Evolutionary conservation across 768 basidiomycete genomes (phyloP), one percentile per base, ranked within the genome.

Genomic region (Podaxis sp.): DNA sequence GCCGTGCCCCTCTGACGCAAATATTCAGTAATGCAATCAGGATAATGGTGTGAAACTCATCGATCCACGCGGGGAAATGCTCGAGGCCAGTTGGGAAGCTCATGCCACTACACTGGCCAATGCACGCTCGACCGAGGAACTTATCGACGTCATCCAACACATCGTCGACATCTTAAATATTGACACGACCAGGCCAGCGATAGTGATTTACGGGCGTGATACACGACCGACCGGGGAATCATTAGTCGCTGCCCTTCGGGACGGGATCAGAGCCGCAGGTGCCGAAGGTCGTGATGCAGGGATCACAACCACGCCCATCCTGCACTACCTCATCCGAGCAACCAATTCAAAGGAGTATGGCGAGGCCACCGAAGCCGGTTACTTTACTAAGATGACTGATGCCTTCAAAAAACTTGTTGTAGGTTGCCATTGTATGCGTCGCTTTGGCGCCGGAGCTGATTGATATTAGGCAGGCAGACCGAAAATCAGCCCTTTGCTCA

Each of bases 1-100:
- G 56, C 49, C 59, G 39, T 38, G 33, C 48, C 33, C n/a, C 17
- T 24, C 55, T 55, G 46, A 48, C 48, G 12, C 59, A 51, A 26
- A 36, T 67, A 59, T 63, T 36, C 44, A 19, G 59, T 59, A 53
- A 64, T 65, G 24, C 61, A 63, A n/a, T 7, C 70, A 97, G 95
- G 97, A 99, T 74, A 99, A 99, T 73, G 97, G 97, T 30, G 97
- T 98, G 66, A 99, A 99, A 76, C 85, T 99, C 42, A 95, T 99
- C 42, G 97, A 99, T 77, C 94, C 97, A 22, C 88, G 86, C 13
- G 97, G 97, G 22, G 96, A 99, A 75, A 99, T 99, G 97, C 83
- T 99, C 9, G 92, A 97, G 72, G 79, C 90, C 2, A 83, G 91
- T 42, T 99, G 97, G 97, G 97, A 99, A 74, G 71, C 71, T 1